phyloP scores from a whole-genome alignment of 1,139 yeast genomes.

The Yamadazyma trypodendri region DNA sequence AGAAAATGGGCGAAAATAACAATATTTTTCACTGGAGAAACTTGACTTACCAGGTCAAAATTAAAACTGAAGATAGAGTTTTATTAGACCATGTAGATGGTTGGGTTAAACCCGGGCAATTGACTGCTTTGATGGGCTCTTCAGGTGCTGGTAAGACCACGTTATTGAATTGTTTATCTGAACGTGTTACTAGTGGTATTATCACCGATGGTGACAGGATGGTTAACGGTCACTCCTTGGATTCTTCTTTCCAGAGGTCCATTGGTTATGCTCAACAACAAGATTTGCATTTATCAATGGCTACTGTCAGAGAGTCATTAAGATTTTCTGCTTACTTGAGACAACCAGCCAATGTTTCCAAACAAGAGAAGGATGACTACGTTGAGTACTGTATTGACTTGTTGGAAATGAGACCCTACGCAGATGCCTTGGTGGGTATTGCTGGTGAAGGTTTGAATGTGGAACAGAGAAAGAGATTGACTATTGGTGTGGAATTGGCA shows the following conservation, averaged over 20 bases:
- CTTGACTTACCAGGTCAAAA: slow-evolving; percentile 41
- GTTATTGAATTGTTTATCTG: slow-evolving; percentile 36
- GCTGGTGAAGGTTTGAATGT: slow-evolving; percentile 42
- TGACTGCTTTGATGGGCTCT: slow-evolving; percentile 38
- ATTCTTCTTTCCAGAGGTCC: slow-evolving; percentile 38
- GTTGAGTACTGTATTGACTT: slow-evolving; percentile 37
- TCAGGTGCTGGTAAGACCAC: slow-evolving; percentile 45
- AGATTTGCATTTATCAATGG: slow-evolving; percentile 36
- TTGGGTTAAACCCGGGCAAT: slow-evolving; percentile 42
- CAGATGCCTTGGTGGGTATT: slow-evolving; percentile 41
- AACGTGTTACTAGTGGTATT: slow-evolving; percentile 35
- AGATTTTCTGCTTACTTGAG: slow-evolving; percentile 36
- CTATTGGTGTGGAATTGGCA: slow-evolving; percentile 41
- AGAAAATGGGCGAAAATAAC: slow-evolving; percentile 11
- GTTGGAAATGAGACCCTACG: slow-evolving; percentile 34
- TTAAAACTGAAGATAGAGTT: slow-evolving; percentile 42
- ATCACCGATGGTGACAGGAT: slow-evolving; percentile 34
- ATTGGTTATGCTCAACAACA: slow-evolving; percentile 44
- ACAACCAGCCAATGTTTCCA: slow-evolving; percentile 30
- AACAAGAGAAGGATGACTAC: slow-evolving; percentile 31
- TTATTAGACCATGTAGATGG: slow-evolving; percentile 60
- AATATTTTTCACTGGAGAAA: slow-evolving; percentile 45
- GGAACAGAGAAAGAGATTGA: slow-evolving; percentile 36
- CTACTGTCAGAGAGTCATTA: slow-evolving; percentile 42
- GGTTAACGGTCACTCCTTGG: slow-evolving; percentile 36